Conservation (phyloP, 768 basidiomycete species). For the Mycena capillaripes region DNA sequence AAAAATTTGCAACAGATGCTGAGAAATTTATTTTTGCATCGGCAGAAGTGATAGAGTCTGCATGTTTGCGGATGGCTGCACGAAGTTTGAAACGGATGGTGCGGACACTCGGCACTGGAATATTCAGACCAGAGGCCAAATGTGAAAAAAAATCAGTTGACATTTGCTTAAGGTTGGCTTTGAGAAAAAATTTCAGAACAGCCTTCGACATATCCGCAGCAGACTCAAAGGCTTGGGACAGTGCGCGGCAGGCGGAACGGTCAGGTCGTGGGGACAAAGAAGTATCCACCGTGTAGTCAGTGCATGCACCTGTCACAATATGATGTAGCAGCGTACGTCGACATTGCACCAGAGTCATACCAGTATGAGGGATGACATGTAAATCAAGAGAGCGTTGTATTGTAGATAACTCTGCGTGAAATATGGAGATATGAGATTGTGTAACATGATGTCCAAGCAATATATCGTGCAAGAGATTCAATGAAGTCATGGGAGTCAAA, state of each 20-base stretch:
- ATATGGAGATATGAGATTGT: not conserved
- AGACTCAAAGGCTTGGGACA: not conserved
- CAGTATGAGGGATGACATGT: conserved; percentile 1
- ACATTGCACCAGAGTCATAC: conserved; percentile 8
- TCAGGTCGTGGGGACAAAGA: not conserved
- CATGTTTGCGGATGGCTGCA: conserved; percentile 1
- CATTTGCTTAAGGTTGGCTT: not conserved
- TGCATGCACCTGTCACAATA: not conserved
- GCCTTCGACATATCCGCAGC: conserved; percentile 1
- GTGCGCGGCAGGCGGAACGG: not conserved
- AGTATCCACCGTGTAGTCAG: not conserved
- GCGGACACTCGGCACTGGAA: conserved; percentile 7
- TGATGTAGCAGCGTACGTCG: conserved; percentile 5
- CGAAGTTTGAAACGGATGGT: conserved; percentile 17
- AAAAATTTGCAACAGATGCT: conserved; percentile 10
- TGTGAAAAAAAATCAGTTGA: conserved; percentile 4
- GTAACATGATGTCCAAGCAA: no score
- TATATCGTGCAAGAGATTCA: no score
- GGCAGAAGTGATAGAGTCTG: not conserved
- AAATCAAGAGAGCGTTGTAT: conserved; percentile 1
- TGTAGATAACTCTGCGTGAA: conserved; percentile 7
- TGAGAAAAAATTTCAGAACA: not conserved
- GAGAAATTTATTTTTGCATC: not conserved
- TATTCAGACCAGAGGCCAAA: conserved; percentile 7
- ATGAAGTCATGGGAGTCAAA: not conserved